A percentile compares a stretch with the other conserved stretches of the same genome.
Evolutionary conservation across 73 alveolate genomes (phyloP).

Genomic region (Paramecium caudatum): DNA sequence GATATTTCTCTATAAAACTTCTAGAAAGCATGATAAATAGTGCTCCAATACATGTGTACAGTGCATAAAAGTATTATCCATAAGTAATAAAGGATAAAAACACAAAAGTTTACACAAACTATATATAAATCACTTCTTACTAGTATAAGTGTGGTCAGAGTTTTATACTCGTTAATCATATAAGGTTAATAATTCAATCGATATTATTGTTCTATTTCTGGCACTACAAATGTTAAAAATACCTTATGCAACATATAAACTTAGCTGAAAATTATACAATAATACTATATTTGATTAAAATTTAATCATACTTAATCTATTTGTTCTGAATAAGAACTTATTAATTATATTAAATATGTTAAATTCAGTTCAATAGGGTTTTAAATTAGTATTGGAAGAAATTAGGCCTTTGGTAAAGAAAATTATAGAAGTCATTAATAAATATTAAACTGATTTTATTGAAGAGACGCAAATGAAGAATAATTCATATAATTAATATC

Average conservation of each 20-base stretch:
- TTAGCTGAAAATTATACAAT: too few species aligned
- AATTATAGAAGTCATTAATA: too few species aligned
- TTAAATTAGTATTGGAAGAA: too few species aligned
- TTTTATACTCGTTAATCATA: constrained; percentile 24
- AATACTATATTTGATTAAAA: too few species aligned
- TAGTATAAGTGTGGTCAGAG: background rate
- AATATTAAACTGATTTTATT: too few species aligned
- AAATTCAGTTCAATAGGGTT: too few species aligned
- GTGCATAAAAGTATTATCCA: background rate
- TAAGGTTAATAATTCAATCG: constrained; percentile 33
- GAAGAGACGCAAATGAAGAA: too few species aligned
- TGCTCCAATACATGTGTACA: background rate
- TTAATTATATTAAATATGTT: too few species aligned
- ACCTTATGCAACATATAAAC: constrained; percentile 15
- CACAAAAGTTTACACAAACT: constrained; percentile 27
- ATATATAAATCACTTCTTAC: background rate
- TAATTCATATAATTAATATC: too few species aligned
- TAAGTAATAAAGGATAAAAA: background rate
- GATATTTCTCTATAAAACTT: background rate
- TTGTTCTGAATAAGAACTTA: too few species aligned
- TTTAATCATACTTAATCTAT: too few species aligned
- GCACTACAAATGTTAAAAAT: constrained; percentile 21
- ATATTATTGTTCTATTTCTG: constrained; percentile 22
- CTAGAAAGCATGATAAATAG: background rate
- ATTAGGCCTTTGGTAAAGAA: too few species aligned